Conservation (phyloP, 306 rosid species). For the Lupinus albus region DNA sequence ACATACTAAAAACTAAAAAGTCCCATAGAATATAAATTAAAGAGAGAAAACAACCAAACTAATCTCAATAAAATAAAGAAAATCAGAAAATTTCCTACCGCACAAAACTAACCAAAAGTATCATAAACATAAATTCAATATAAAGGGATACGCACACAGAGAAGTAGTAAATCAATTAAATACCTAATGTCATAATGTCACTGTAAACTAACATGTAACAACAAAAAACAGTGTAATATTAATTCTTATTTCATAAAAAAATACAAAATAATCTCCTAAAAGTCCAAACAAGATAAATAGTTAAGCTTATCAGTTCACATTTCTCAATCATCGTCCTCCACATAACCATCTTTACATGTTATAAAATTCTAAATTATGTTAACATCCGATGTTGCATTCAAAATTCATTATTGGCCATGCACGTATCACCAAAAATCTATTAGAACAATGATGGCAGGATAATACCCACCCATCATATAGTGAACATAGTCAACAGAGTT, state of each 20-base stretch:
- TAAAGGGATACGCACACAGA: neutral
- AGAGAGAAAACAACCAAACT: neutral
- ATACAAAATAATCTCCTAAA: neutral
- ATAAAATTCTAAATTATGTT: neutral
- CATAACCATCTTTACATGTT: neutral
- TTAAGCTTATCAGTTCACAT: neutral
- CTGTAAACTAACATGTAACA: neutral
- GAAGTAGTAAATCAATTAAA: constrained; percentile 2
- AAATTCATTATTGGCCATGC: constrained; percentile 15
- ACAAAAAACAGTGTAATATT: neutral
- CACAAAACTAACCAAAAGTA: neutral
- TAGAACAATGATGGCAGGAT: neutral
- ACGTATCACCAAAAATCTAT: neutral
- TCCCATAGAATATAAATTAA: neutral
- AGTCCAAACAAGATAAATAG: neutral
- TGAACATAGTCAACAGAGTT: neutral
- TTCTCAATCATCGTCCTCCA: neutral
- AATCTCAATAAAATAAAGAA: neutral
- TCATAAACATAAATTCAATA: neutral
- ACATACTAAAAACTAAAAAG: neutral
- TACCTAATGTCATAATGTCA: neutral
- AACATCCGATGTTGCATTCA: constrained; percentile 2
- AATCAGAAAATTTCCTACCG: neutral
- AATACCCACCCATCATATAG: neutral
- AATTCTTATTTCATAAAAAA: too few relatives aligned